Percentiles rank a stretch among this genome's conserved stretches.
These are phyloP conservation scores for Diplodia corticola DNA, from an alignment of 2,329 filamentous ascomycete genomes.

Conservation along the genomic window DNA sequence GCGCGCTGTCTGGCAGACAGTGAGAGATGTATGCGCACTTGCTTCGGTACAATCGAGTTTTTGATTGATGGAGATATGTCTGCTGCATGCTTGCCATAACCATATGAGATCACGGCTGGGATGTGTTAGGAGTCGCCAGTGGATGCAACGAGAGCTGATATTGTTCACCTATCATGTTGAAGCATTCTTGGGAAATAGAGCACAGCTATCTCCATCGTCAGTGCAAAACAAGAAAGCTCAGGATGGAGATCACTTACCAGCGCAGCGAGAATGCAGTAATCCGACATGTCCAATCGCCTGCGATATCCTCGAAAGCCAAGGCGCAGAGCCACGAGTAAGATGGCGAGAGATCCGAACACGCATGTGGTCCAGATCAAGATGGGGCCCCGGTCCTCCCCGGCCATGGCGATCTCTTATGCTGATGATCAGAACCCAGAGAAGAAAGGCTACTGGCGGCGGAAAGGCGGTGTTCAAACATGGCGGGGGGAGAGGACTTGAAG, in stretches of 20 bases:
- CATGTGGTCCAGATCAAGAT: constrained; percentile 12
- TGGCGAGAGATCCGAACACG: constrained; percentile 1
- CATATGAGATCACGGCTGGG: background rate
- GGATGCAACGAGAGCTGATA: background rate
- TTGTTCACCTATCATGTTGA: background rate
- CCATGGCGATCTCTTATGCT: constrained; percentile 12
- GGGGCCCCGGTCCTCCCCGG: constrained; percentile 2
- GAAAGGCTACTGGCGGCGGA: constrained; percentile 8
- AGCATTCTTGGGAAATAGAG: constrained; percentile 5
- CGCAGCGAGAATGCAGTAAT: constrained; percentile 2
- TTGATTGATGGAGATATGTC: background rate
- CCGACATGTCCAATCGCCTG: constrained; percentile 9
- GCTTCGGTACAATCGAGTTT: background rate
- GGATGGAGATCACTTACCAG: background rate
- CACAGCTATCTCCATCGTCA: background rate
- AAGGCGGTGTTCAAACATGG: constrained; percentile 5
- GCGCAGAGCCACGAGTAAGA: constrained; percentile 7
- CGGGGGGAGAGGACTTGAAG: background rate
- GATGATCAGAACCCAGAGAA: constrained; percentile 5
- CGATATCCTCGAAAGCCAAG: constrained; percentile 17
- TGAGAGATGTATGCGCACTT: background rate
- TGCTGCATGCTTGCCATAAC: constrained; percentile 7
- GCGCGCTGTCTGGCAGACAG: too few species aligned
- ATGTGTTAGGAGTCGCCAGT: background rate
- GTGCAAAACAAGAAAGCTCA: background rate